Evolutionary conservation across 768 basidiomycete genomes (phyloP), one percentile per base, ranked within the genome.

Genomic region (Mycena pura): DNA sequence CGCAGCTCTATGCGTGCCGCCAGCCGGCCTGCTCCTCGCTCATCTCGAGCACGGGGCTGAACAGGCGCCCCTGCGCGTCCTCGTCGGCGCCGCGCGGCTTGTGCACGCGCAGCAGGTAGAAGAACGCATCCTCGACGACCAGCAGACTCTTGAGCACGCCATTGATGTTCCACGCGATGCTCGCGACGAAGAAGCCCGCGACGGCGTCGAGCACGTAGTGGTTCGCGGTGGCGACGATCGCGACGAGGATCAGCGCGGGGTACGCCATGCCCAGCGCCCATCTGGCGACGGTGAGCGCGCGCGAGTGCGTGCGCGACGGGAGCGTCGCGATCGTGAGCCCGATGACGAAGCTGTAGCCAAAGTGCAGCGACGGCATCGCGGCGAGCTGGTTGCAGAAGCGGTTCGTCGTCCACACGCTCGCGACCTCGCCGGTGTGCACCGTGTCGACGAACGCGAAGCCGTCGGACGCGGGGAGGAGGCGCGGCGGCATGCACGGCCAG

Each of bases 401-500:
- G 52, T 65, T 65, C 31, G 60, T 58, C 8, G 64, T 65, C 64
- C 64, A 65, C 3, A 65, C 63, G 44, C 54, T 57, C 8, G 64
- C 64, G 48, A 65, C 60, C 31, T 65, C 60, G 44, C 60, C 60
- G 1, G 60, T 38, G 57, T 65, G 64, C 7, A 65, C 64, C 21
- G 64, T 65, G 41, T 65, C 64, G 39, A 65, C 39, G 25, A 65
- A 65, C 13, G 40, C 46, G 47, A 62, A 65, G 29, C 57, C 64
- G 32, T 62, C 60, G 6, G 60, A 27, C n/a, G 60, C 40, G 28
- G 60, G 60, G 25, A 65, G 64, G 29, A 65, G 60, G 14, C 64
- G 64, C 32, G 64, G 64, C n/a, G 64, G 64, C 60, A 62, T 62
- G 52, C 60, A 62, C 17, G 64, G 64, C 64, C 60, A 62, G 34